Percentiles rank a stretch among this genome's conserved stretches.
These are phyloP conservation scores for Agroathelia rolfsii DNA, from an alignment of 1,284 basidiomycete genomes.

Conservation along the genomic window DNA sequence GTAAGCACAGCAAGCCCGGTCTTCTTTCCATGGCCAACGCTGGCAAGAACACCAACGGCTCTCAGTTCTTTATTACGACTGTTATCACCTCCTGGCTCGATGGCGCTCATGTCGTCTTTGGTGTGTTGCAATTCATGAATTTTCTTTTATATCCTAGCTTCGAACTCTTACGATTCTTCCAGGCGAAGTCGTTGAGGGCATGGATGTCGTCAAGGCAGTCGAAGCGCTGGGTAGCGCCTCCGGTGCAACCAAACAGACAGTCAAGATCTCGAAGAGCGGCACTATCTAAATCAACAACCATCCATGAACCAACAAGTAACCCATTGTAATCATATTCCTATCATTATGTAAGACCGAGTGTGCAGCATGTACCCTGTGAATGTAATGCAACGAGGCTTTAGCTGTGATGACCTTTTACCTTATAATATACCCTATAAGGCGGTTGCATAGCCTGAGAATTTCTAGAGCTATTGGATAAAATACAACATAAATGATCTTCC, in stretches of 20 bases:
- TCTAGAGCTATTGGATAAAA: no score
- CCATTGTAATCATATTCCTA: no score
- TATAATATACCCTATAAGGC: no score
- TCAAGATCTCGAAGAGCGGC: conserved; percentile 62
- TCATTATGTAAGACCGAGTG: no score
- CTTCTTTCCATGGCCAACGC: conserved; percentile 92
- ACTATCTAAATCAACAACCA: no score
- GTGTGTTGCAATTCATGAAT: conserved; percentile 31
- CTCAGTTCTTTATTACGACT: conserved; percentile 86
- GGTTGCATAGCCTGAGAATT: no score
- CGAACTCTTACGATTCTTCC: conserved; percentile 7
- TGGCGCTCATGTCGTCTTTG: conserved; percentile 75
- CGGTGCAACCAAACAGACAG: conserved; percentile 41
- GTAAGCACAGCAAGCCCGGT: conserved; percentile 80
- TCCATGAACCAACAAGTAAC: no score
- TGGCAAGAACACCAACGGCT: conserved; percentile 78
- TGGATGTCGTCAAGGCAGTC: conserved; percentile 72
- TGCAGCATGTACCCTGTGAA: no score
- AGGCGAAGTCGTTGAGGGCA: conserved; percentile 85
- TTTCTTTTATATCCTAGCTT: conserved; percentile 6
- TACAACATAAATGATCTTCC: no score
- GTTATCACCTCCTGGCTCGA: conserved; percentile 71
- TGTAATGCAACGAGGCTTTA: no score
- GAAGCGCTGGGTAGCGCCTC: conserved; percentile 52
- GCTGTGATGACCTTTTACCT: no score